Conservation (phyloP, 2,329 filamentous ascomycete species). For the Geosmithia putterillii region DNA sequence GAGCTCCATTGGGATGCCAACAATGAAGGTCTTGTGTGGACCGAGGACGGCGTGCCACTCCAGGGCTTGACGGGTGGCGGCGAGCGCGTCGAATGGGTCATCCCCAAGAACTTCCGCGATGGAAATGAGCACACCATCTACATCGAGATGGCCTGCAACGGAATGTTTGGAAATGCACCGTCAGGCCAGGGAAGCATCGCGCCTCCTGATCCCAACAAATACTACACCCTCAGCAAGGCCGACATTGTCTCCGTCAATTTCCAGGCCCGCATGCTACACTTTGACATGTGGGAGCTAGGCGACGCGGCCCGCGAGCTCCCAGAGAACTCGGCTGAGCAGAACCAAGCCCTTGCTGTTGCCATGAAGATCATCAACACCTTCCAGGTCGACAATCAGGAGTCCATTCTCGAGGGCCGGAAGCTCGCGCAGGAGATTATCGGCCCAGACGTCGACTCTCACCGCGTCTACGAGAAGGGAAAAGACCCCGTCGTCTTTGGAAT, state of each 20-base stretch:
- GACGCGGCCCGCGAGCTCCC: constrained; percentile 91
- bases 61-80: constrained; percentile 86
- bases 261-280: constrained; percentile 68
- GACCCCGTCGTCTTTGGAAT: constrained; percentile 75
- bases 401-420: constrained; percentile 67
- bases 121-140: constrained; percentile 84
- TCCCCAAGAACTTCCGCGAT: constrained; percentile 71
- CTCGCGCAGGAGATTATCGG: constrained; percentile 79
- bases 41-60: constrained; percentile 74
- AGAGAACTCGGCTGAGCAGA: constrained; percentile 75
- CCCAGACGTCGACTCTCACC: constrained; percentile 63
- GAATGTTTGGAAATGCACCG: constrained; percentile 90
- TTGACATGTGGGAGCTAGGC: constrained; percentile 92
- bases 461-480: constrained; percentile 69
- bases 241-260: constrained; percentile 85
- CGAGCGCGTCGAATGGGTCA: constrained; percentile 82
- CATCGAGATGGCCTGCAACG: constrained; percentile 97
- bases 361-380: constrained; percentile 88
- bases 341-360: constrained; percentile 70
- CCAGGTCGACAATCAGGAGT: constrained; percentile 65
- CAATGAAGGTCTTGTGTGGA: constrained; percentile 93
- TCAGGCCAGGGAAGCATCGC: constrained; percentile 71
- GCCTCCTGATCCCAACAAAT: constrained; percentile 74
- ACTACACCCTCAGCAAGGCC: constrained; percentile 63
- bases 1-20: constrained; percentile 94